These are phyloP conservation scores for Diaporthe batatas DNA, from an alignment of 2,329 filamentous ascomycete species.

Conservation along the genomic window DNA sequence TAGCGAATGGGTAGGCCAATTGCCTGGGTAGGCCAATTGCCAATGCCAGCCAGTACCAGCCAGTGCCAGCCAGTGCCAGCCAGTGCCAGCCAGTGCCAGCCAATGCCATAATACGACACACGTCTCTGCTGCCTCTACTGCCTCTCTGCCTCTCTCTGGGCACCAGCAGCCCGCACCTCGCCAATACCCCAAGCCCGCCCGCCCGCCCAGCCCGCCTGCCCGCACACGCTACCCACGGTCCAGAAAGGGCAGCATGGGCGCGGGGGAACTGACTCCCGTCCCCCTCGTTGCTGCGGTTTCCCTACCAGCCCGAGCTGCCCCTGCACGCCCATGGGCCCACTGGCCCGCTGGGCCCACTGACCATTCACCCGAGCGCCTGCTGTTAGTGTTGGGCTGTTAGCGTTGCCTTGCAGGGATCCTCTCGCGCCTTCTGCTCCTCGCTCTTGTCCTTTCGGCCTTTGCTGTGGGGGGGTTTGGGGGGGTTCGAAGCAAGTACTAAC, in stretches of 20 bases:
- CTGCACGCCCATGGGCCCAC: neutral
- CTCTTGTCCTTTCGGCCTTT: neutral
- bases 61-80: neutral
- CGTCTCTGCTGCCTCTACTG: too few relatives aligned
- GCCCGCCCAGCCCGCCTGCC: too few relatives aligned
- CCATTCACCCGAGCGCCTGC: constrained; percentile 14
- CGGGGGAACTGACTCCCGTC: constrained; percentile 25
- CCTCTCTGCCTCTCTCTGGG: too few relatives aligned
- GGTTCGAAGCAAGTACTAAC: neutral
- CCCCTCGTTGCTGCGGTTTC: constrained; percentile 25
- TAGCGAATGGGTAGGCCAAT: neutral
- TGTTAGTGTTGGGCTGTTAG: constrained; percentile 2
- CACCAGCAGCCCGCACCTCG: neutral
- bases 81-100: neutral
- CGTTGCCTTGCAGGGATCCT: constrained; percentile 9
- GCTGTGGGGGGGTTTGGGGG: neutral
- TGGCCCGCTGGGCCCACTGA: too few relatives aligned
- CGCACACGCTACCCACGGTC: constrained; percentile 15
- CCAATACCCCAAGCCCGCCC: neutral
- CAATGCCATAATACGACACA: too few relatives aligned
- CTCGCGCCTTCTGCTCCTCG: neutral
- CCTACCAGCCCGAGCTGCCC: constrained; percentile 21
- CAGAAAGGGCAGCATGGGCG: constrained; percentile 17
- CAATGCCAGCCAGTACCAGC: neutral
- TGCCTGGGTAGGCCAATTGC: neutral